Base-by-base conservation (phyloP, 2,329 filamentous ascomycete genomes). In the Neospermospora avenae region DNA sequence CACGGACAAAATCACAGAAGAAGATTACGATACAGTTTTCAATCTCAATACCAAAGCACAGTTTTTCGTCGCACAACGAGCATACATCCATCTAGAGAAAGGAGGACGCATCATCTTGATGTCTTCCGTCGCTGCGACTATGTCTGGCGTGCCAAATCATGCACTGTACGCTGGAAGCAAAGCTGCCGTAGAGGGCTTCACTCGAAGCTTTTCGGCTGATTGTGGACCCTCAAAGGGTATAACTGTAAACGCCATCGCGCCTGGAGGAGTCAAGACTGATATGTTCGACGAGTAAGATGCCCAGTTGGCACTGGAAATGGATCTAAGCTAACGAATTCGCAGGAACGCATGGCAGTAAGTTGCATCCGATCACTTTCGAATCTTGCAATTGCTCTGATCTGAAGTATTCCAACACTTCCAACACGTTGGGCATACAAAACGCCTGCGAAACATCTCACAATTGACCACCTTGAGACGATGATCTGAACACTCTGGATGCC, bases 31-130 rank as follows among this genome's bases (percentile, higher is more conserved):
- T 37, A 57, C 59, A 34, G 84, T 89, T 76, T 83, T 89, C 67
- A 77, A 80, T 24, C 78, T 89, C 57, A 90, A 90, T 66, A 82
- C 88, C 37, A 78, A 77, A 37, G 87, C 86, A 7, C 80, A 91
- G 75, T 91, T 91, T 79, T 91, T 91, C 74, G 87, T 91, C 55
- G 88, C 87, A 20, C 87, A 90, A 76, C 85, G 89, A 60, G 89
- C 84, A 6, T 88, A 88, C 75, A 87, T 87, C 76, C 78, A 90
- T 76, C 81, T 90, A 65, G 81, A 86, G 71, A 78, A 83, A 46
- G 86, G 88, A 59, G 89, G 89, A 34, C 81, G 89, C 48, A 82
- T 93, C 67, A 84, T 87, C 0, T 83, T 84, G 66, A 84, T 87
- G 67, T 87, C 83, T 73, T 86, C 86, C 63, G 77, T 80, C 1